Base-by-base conservation (phyloP, 164 flowering plant species). In the Macadamia tetraphylla region DNA sequence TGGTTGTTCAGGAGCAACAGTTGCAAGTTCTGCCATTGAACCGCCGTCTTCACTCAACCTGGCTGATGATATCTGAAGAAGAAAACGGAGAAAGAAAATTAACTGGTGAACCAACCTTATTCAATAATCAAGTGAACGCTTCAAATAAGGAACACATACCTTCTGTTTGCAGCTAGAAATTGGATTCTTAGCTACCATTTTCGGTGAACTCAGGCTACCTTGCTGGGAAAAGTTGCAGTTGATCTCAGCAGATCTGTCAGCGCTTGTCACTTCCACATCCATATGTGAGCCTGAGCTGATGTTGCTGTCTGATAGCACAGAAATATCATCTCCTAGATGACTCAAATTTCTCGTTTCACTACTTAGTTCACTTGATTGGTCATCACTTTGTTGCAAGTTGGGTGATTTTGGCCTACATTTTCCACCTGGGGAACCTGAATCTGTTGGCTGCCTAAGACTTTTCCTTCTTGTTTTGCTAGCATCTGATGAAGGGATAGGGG, bases 1-100 rank as follows among this genome's bases (percentile, higher is more conserved):
- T 53, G 98, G 99, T 73, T 91, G 98, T 70, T 92, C 99, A 12
- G 79, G 65, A 15, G 80, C 69, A 66, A 60, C 68, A n/a, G 78
- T 68, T 51, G 67, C 63, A 29, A 76, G 77, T 67, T 86, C 83
- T 57, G 73, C 77, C 52, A 68, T 58, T 46, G 77, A 6, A 8
- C 55, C 70, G 10, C 55, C 70, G 60, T 84, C 75, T 52, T 78
- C 76, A 43, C 56, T 70, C 62, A 70, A 65, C 74, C 74, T 72
- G 42, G 70, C 55, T 48, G 43, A 67, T 62, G 63, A 63, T 63
- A 80, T 74, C 93, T 88, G 87, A 61, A 69, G 32, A 35, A 61
- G 61, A 69, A 10, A 40, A 63, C 3, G 74, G 17, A 35, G 29
- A 61, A 64, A 55, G 13, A 4, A 4, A 1, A 14, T 53, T 46